Conservation (phyloP, 192 early-diverging fungal species). For the Thoreauomyces humboldtii region DNA sequence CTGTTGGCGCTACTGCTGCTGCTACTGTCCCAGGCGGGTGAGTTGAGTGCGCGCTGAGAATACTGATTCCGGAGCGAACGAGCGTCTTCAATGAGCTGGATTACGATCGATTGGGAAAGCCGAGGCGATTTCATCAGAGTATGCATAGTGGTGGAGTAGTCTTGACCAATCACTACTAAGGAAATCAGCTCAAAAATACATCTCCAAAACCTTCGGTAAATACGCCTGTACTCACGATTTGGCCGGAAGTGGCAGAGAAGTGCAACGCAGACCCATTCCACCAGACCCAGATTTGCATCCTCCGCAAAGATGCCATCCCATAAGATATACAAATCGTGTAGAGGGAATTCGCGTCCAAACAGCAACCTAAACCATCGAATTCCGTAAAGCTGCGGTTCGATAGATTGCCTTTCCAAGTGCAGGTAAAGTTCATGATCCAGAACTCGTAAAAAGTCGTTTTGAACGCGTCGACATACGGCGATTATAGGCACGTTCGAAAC, state of each 20-base stretch:
- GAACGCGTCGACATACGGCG: conserved; percentile 65
- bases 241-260: conserved; percentile 69
- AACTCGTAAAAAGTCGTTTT: conserved; percentile 64
- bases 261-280: conserved; percentile 79
- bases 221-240: conserved; percentile 52
- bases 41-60: conserved; percentile 13
- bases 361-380: conserved; percentile 92
- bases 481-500: conserved; percentile 60
- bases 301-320: conserved; percentile 94
- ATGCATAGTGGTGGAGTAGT: conserved; percentile 38
- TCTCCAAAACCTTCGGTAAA: neutral
- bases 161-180: conserved; percentile 34
- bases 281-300: conserved; percentile 69
- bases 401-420: conserved; percentile 70
- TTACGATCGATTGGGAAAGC: conserved; percentile 3
- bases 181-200: neutral
- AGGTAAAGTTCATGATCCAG: conserved; percentile 71
- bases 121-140: conserved; percentile 39
- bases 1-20: neutral
- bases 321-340: conserved; percentile 66
- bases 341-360: conserved; percentile 84
- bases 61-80: conserved; percentile 18
- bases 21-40: neutral
- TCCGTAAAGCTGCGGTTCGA: conserved; percentile 95
- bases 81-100: conserved; percentile 24